Conservation (phyloP, 2,329 filamentous ascomycete species). For the Raffaelea arxii region DNA sequence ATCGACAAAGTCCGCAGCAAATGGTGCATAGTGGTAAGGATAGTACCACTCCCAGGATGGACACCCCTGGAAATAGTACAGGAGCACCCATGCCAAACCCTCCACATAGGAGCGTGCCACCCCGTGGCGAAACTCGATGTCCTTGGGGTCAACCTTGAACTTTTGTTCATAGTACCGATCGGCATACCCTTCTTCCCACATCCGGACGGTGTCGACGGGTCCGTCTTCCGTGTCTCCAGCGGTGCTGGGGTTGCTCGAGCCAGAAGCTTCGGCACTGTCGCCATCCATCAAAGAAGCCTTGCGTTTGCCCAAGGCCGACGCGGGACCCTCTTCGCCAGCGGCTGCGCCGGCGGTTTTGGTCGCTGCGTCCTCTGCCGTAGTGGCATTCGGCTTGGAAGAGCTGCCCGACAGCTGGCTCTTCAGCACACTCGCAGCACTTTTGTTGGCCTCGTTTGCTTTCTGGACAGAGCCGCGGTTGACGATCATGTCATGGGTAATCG, state of each 20-base stretch:
- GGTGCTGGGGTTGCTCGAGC: constrained; percentile 34
- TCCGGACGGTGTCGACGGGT: constrained; percentile 68
- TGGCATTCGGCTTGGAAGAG: constrained; percentile 15
- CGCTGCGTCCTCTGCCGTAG: neutral
- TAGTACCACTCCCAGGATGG: constrained; percentile 99
- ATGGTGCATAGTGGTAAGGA: constrained; percentile 95
- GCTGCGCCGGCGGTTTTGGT: constrained; percentile 2
- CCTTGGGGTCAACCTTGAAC: constrained; percentile 72
- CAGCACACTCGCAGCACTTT: constrained; percentile 82
- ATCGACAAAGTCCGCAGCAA: constrained; percentile 87
- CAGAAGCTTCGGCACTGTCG: constrained; percentile 47
- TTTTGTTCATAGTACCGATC: constrained; percentile 98
- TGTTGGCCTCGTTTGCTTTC: constrained; percentile 75
- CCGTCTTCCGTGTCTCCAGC: constrained; percentile 47
- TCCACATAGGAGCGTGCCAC: constrained; percentile 90
- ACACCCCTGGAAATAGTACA: constrained; percentile 97
- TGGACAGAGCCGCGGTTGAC: constrained; percentile 60
- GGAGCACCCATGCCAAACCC: constrained; percentile 86
- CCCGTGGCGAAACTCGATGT: constrained; percentile 77
- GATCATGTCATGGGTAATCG: constrained; percentile 79
- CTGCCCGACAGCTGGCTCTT: constrained; percentile 64
- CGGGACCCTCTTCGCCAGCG: constrained; percentile 9
- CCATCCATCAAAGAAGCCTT: constrained; percentile 64
- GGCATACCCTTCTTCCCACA: constrained; percentile 94
- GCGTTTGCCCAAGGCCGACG: constrained; percentile 46